Conservation (phyloP, 1,139 yeast species). For the Blastobotrys buckinghamii region DNA sequence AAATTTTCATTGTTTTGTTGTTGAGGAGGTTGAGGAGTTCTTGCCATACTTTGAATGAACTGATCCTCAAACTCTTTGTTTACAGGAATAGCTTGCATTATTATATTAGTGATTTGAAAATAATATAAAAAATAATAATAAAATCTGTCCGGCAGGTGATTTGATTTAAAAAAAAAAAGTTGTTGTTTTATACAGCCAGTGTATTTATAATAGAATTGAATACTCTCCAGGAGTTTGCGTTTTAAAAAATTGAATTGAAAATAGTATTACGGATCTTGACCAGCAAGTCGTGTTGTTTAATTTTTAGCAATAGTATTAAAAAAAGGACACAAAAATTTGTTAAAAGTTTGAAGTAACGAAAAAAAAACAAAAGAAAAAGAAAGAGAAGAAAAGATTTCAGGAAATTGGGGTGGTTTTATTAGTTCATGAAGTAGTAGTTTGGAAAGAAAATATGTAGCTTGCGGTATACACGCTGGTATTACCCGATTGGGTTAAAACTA, state of each 20-base stretch:
- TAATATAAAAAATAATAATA: not conserved
- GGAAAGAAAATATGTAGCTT: not conserved
- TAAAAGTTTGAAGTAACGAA: not conserved
- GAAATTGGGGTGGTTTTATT: not conserved
- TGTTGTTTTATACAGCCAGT: slow-evolving; percentile 6
- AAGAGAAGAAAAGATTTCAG: not conserved
- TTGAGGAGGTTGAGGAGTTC: not conserved
- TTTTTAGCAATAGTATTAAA: slow-evolving; percentile 9
- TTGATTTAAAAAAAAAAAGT: slow-evolving; percentile 5
- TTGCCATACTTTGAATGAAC: slow-evolving; percentile 11
- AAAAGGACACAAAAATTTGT: slow-evolving; percentile 2
- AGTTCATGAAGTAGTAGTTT: not conserved
- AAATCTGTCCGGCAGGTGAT: slow-evolving; percentile 11
- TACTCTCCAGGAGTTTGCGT: slow-evolving; percentile 26
- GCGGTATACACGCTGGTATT: too few relatives aligned
- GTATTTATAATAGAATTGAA: slow-evolving; percentile 8
- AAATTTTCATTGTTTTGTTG: slow-evolving; percentile 30
- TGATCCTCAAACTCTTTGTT: slow-evolving; percentile 15
- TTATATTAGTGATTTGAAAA: slow-evolving; percentile 11
- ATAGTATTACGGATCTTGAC: slow-evolving; percentile 20
- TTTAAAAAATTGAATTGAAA: slow-evolving; percentile 13
- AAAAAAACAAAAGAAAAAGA: slow-evolving; percentile 2
- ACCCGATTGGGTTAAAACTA: slow-evolving; percentile 4
- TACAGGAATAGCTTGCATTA: slow-evolving; percentile 14
- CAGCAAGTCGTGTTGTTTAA: slow-evolving; percentile 22